Conservation (phyloP, 2,329 filamentous ascomycete species). For the Pyricularia sp. region DNA sequence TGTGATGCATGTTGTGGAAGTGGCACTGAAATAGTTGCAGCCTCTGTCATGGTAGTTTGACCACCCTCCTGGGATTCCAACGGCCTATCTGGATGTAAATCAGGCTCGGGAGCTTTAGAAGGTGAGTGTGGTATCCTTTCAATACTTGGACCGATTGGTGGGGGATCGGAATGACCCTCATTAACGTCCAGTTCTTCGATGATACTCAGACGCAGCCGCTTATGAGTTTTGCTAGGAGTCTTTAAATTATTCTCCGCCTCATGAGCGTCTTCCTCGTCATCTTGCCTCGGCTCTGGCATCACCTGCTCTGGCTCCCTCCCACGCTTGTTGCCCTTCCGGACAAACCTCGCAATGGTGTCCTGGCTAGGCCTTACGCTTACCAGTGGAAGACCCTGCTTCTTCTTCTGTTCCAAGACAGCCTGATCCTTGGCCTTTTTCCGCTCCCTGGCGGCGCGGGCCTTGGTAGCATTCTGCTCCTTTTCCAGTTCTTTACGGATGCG, state of each 20-base stretch:
- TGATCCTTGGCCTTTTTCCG: conserved; percentile 46
- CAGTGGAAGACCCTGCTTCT: conserved; percentile 41
- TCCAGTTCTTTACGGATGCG: conserved; percentile 43
- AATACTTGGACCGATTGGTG: background rate
- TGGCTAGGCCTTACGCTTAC: conserved; percentile 47
- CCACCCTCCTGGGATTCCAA: background rate
- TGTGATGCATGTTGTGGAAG: background rate
- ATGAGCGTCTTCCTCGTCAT: background rate
- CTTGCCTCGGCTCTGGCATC: background rate
- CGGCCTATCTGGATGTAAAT: background rate
- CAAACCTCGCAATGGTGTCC: conserved; percentile 45
- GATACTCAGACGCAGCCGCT: conserved; percentile 1
- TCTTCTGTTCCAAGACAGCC: conserved; percentile 38
- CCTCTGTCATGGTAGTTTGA: background rate
- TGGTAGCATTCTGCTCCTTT: conserved; percentile 35
- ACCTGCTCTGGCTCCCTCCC: conserved; percentile 11
- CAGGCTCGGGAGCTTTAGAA: background rate
- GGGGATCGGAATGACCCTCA: background rate
- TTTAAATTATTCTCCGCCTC: background rate
- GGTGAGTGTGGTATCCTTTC: background rate
- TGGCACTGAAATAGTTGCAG: background rate
- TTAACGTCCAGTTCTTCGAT: conserved; percentile 5
- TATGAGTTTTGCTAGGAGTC: background rate
- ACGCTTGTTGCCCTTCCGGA: conserved; percentile 19
- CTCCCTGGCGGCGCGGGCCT: conserved; percentile 40